Conservation (phyloP, 1,139 yeast genomes). For the Blastobotrys capitulatus region DNA sequence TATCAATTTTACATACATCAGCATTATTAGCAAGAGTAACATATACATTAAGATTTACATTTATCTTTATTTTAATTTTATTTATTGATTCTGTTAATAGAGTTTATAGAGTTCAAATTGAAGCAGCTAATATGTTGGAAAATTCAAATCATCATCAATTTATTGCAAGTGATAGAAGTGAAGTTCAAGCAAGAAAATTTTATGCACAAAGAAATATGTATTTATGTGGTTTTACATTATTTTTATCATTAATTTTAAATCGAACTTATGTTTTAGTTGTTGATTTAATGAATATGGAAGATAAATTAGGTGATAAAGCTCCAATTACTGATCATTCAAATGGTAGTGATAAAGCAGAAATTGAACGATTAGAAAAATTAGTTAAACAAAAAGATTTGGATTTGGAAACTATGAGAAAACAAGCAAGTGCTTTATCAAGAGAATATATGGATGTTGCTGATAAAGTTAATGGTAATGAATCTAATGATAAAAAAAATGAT, state of each 20-base stretch:
- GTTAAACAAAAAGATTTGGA: constrained; percentile 59
- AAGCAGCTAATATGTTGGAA: constrained; percentile 30
- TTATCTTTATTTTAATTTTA: constrained; percentile 77
- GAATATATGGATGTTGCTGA: constrained; percentile 55
- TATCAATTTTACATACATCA: constrained; percentile 60
- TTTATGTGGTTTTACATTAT: constrained; percentile 90
- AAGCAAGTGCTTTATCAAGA: constrained; percentile 58
- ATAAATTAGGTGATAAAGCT: constrained; percentile 21
- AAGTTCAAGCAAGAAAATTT: constrained; percentile 83
- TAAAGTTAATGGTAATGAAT: constrained; percentile 30
- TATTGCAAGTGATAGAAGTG: constrained; percentile 53
- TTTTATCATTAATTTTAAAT: constrained; percentile 76
- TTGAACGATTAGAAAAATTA: constrained; percentile 46
- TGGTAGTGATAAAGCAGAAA: constrained; percentile 32
- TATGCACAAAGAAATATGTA: constrained; percentile 97
- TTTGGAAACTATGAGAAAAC: constrained; percentile 61
- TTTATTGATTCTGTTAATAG: constrained; percentile 88
- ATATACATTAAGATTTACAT: constrained; percentile 72
- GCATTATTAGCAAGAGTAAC: constrained; percentile 68
- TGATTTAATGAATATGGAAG: constrained; percentile 65
- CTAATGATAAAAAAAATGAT: constrained; percentile 30
- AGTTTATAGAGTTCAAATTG: constrained; percentile 65
- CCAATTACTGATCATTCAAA: constrained; percentile 14
- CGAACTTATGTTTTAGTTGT: constrained; percentile 83
- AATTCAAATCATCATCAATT: constrained; percentile 30